Evolutionary conservation across 768 basidiomycete species (phyloP), one percentile per base, ranked within the genome.

Genomic region (Sutorius australiensis): DNA sequence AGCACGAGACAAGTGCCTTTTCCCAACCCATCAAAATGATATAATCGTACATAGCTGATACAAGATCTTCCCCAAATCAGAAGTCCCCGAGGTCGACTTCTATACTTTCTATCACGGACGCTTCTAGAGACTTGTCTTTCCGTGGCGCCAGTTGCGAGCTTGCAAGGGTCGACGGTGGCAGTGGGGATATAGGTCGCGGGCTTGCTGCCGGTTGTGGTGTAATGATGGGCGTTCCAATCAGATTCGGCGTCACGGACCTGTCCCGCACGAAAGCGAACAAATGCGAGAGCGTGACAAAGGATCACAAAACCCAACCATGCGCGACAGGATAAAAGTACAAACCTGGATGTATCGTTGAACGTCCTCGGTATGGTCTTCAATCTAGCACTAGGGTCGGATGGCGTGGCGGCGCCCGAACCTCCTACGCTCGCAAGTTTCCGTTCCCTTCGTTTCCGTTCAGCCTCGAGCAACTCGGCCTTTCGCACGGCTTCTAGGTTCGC

Each of bases 41-140:
- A 48, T 53, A 28, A 17, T 46, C 38, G 19, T 42, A 63, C 47
- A 44, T 34, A 6, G 40, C 24, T 5, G 55, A 46, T 24, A 36
- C 24, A 52, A 17, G 49, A 42, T 53, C 24, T 24, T 24, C 14
- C 43, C 16, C 10, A 42, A 46, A 39, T 63, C 68, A 90, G 68
- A 90, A 90, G 69, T 90, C 88, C 46, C 88, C 88, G 41, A 90
- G 73, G 67, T 90, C 87, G 54, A 90, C 77, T 57, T 90, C 87
- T 58, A 90, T 77, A 28, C 77, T 77, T 44, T 86, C 82, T 57
- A 87, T 78, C 36, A 89, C 67, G 17, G 77, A 73, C 6, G 79
- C 73, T 63, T 84, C 82, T 48, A 86, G 75, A 17, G 73, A 72
- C 61, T 78, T 77, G 53, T 67, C 61, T 31, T 68, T 68, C 48